Evolutionary conservation across 768 basidiomycete species (phyloP).

Genomic region (Rhizopogon vesiculosus): DNA sequence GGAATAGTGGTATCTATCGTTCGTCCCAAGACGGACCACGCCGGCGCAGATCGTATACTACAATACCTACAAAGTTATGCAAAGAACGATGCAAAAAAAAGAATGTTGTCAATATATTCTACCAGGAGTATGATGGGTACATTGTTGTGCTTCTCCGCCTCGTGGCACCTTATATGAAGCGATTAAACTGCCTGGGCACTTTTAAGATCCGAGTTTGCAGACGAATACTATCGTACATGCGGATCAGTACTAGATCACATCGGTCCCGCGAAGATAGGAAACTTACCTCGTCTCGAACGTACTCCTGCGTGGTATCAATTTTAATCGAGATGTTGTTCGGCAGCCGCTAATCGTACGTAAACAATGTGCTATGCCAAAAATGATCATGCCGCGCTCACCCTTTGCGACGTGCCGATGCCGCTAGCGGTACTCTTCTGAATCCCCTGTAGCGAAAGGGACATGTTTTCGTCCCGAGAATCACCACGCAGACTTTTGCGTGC

Average conservation of each 20-base stretch:
- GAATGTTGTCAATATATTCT: constrained; percentile 4
- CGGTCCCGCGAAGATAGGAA: not conserved
- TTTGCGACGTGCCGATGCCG: constrained; percentile 6
- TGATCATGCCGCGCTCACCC: constrained; percentile 1
- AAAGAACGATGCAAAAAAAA: constrained; percentile 3
- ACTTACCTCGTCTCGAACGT: constrained; percentile 35
- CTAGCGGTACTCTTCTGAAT: constrained; percentile 18
- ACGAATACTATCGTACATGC: not conserved
- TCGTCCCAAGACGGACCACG: not conserved
- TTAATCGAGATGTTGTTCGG: constrained; percentile 58
- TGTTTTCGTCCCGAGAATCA: constrained; percentile 2
- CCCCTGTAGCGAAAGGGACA: constrained; percentile 20
- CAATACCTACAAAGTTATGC: constrained; percentile 1
- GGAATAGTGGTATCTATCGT: not conserved
- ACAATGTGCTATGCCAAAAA: not conserved
- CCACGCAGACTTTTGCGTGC: constrained; percentile 43
- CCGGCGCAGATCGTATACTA: constrained; percentile 4
- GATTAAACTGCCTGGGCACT: not conserved
- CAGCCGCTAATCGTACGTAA: constrained; percentile 6
- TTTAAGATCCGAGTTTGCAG: not conserved
- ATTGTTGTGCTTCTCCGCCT: not conserved
- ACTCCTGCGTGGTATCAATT: constrained; percentile 58
- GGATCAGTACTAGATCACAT: not conserved
- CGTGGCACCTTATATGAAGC: not conserved
- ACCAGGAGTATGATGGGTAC: not conserved